Base-by-base conservation (phyloP, 768 basidiomycete genomes). In the Sarcomyxa edulis region DNA sequence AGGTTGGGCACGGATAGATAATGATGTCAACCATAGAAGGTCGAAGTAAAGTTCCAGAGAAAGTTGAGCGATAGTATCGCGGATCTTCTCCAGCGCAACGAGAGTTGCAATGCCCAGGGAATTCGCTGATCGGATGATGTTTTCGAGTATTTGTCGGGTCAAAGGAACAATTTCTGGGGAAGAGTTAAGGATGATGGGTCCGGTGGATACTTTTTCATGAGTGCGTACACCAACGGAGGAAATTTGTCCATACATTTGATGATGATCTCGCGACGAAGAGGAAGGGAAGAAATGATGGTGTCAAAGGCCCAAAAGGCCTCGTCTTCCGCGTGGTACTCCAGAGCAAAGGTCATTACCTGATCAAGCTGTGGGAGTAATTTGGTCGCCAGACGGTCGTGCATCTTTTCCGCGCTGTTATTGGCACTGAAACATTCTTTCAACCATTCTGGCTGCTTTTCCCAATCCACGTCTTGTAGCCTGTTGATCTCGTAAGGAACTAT, bases 1-100 rank as follows among this genome's bases (percentile, higher is more conserved):
- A 6, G 69, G 59, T 20, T 61, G 62, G 1, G 74, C 54, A 0
- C 80, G 72, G 25, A 81, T 66, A 35, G 67, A 71, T n/a, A 73
- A 57, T 0, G 73, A 60, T 0, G 71, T 60, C 12, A 73, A 52
- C 64, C 72, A 73, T 9, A 83, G 58, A 4, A 80, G 47, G 31
- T 78, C 71, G 14, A 73, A 56, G 43, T 80, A 84, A 9, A 64
- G 52, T 6, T 56, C 49, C 4, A 71, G 47, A 8, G 55, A 48
- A 12, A 78, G 52, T 7, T 51, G 29, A 1, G 64, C 61, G 38
- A 83, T 63, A n/a, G 68, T 60, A 10, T 45, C 50, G 0, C 68
- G 56, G 3, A 81, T 50, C 44, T 77, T 78, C 42, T 83, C 78
- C 21, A 83, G 41, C 0, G 73, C 78, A 1, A 74, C 77, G 12